These are phyloP conservation scores for Blastomyces gilchristii DNA, from an alignment of 2,329 filamentous ascomycete species.

Conservation along the genomic window DNA sequence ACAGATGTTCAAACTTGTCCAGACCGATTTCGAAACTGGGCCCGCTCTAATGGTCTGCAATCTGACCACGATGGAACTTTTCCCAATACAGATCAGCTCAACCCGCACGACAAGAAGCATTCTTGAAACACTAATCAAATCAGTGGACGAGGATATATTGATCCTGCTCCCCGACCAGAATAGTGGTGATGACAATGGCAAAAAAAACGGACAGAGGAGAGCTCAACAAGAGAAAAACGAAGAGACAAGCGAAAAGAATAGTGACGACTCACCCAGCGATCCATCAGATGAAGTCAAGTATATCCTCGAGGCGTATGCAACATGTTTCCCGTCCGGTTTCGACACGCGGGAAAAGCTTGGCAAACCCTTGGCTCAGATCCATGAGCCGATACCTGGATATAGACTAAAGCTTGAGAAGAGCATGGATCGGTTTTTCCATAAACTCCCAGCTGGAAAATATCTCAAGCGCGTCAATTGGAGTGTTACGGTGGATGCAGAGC, in stretches of 20 bases:
- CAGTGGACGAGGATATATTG: constrained; percentile 52
- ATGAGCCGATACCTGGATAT: constrained; percentile 50
- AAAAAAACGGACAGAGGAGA: not conserved
- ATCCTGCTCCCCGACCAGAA: constrained; percentile 41
- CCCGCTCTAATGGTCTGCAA: constrained; percentile 34
- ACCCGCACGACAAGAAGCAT: constrained; percentile 29
- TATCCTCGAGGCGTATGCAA: constrained; percentile 46
- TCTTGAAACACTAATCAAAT: constrained; percentile 40
- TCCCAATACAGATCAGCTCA: constrained; percentile 29
- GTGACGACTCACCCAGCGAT: not conserved
- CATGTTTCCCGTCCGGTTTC: constrained; percentile 51
- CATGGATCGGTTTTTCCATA: constrained; percentile 54
- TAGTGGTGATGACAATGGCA: constrained; percentile 25
- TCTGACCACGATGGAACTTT: constrained; percentile 33
- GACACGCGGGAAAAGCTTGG: constrained; percentile 46
- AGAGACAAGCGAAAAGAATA: constrained; percentile 5
- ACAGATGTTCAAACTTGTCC: constrained; percentile 38
- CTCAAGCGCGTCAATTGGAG: constrained; percentile 48
- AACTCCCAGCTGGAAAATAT: constrained; percentile 43
- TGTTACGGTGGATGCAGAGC: constrained; percentile 29
- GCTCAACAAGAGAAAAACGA: constrained; percentile 9
- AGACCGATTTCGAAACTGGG: constrained; percentile 20
- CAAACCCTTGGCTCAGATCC: constrained; percentile 45
- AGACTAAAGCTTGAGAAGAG: constrained; percentile 44
- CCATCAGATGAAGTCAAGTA: constrained; percentile 33